Conservation (phyloP, 768 basidiomycete species). For the Phanerodontia chrysosporium region DNA sequence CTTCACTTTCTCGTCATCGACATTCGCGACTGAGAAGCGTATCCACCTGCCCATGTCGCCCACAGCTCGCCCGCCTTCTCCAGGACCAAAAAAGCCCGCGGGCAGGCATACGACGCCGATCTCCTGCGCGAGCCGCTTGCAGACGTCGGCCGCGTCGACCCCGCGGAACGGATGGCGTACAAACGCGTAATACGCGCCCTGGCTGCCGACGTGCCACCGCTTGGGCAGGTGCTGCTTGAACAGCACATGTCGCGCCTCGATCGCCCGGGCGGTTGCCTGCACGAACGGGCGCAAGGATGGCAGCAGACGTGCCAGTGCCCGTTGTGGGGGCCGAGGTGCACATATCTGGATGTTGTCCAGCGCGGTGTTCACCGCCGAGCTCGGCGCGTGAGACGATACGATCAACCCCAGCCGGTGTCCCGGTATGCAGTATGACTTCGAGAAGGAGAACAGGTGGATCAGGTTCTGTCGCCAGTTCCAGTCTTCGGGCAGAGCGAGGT, state of each 20-base stretch:
- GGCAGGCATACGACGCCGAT: slow-evolving; percentile 67
- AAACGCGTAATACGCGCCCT: slow-evolving; percentile 78
- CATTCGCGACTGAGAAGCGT: slow-evolving; percentile 78
- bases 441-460: slow-evolving; percentile 75
- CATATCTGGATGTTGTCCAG: slow-evolving; percentile 83
- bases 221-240: slow-evolving; percentile 47
- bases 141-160: slow-evolving; percentile 47
- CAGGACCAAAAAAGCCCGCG: slow-evolving; percentile 51
- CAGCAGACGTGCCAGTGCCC: slow-evolving; percentile 57
- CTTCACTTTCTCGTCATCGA: slow-evolving; percentile 57
- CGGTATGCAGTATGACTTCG: slow-evolving; percentile 77
- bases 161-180: slow-evolving; percentile 59
- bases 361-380: slow-evolving; percentile 50
- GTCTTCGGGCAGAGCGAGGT: background rate
- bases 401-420: slow-evolving; percentile 78
- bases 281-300: slow-evolving; percentile 50
- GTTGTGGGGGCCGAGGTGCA: slow-evolving; percentile 67
- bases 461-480: slow-evolving; percentile 57
- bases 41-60: slow-evolving; percentile 59
- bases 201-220: slow-evolving; percentile 59
- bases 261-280: slow-evolving; percentile 39
- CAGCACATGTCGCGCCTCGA: slow-evolving; percentile 49
- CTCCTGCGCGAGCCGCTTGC: slow-evolving; percentile 52
- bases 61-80: slow-evolving; percentile 20
- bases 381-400: slow-evolving; percentile 53